A percentile compares a stretch with the other conserved stretches of the same genome.
phyloP scores from a whole-genome alignment of 2,329 filamentous ascomycete species.

The Lasiodiplodia gonubiensis region DNA sequence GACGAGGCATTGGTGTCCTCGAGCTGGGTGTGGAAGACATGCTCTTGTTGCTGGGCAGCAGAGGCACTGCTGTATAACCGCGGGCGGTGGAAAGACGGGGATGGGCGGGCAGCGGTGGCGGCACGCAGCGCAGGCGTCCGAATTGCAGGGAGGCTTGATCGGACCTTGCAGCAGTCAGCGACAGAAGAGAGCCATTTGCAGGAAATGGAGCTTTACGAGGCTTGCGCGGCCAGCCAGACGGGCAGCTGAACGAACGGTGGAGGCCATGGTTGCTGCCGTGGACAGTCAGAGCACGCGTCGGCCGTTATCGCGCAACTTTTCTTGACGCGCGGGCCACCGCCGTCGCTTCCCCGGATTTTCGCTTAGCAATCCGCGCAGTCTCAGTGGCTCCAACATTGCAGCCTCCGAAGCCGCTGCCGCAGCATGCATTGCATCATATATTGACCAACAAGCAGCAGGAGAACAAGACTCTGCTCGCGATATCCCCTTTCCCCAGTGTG shows the following conservation, averaged over 20 bases:
- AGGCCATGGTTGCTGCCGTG: conserved; percentile 38
- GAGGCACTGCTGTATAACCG: conserved; percentile 38
- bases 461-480: background rate
- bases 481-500: background rate
- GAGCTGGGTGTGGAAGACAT: conserved; percentile 66
- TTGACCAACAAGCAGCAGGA: background rate
- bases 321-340: conserved; percentile 12
- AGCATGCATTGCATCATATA: background rate
- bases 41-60: conserved; percentile 34
- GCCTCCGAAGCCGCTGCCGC: conserved; percentile 3
- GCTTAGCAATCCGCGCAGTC: conserved; percentile 26
- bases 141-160: conserved; percentile 4
- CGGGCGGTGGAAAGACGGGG: conserved; percentile 27
- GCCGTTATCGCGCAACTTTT: conserved; percentile 28
- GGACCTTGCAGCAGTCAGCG: conserved; percentile 10
- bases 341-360: conserved; percentile 26
- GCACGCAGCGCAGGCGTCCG: conserved; percentile 14
- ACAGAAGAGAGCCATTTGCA: background rate
- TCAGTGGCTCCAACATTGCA: conserved; percentile 5
- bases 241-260: conserved; percentile 44
- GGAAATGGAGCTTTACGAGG: conserved; percentile 36
- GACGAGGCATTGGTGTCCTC: conserved; percentile 68
- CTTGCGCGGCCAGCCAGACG: conserved; percentile 40
- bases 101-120: conserved; percentile 1
- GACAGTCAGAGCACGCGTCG: conserved; percentile 19